Evolutionary conservation across 1,139 yeast species (phyloP), one percentile per base, ranked within the genome.

Genomic region (Kodamaea ohmeri): DNA sequence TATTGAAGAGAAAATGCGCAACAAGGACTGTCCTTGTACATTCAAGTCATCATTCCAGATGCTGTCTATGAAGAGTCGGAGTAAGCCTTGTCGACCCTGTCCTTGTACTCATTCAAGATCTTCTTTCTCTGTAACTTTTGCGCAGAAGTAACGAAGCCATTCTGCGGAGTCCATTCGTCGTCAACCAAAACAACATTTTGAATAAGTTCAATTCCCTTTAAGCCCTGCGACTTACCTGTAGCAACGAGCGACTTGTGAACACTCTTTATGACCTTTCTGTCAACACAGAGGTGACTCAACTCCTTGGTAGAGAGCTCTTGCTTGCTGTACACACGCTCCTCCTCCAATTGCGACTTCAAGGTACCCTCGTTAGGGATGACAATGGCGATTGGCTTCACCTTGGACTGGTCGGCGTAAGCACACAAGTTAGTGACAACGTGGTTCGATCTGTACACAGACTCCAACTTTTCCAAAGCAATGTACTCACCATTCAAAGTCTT

Each of bases 161-260:
- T 87, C 63, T 88, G 95, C 34, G 98, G 97, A 36, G 97, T 90
- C 97, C 98, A 94, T 68, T 94, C 99, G 36, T 83, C 90, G 50
- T 85, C 92, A 44, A 81, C 75, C 43, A 94, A 62, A 15, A 85
- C 89, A 45, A 85, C 73, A 50, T 92, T 95, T 50, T 79, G 80
- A 45, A 94, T 61, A 47, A 90, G 70, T 64, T 94, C 98, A 51
- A 89, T 90, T 43, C 96, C 96, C 44, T 65, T 72, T 50, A 94
- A 75, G 8, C 95, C 96, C 58, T 83, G 90, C 22, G 76, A 53
- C 62, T 77, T 82, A 53, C 92, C 99, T 12, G 97, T 86, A 24
- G 74, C 72, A 38, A 84, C 55, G 47, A 94, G 65, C 20, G 80
- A 67, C 52, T 80, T 72, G 43, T 71, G 69, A 26, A 88, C 78